Percentiles rank a stretch among this genome's conserved stretches.
Evolutionary conservation across 331 rosid genomes (phyloP).

Genomic region (Stylosanthes scabra): DNA sequence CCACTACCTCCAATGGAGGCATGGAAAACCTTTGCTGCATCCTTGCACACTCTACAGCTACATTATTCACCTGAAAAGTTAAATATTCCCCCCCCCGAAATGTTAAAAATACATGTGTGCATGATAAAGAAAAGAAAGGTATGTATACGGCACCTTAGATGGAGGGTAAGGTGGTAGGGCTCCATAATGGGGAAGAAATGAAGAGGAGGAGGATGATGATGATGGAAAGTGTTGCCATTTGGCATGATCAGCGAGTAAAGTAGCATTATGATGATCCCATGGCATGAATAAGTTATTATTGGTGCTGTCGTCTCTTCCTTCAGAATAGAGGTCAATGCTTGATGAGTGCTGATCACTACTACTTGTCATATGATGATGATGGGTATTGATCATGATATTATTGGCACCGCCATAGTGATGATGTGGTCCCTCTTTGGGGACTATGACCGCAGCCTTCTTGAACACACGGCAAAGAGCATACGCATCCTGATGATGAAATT

Average conservation of each 20-base stretch:
- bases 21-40: constrained; percentile 81
- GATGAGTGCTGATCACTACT: constrained; percentile 65
- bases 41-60: constrained; percentile 97
- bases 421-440: constrained; percentile 60
- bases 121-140: too few species aligned
- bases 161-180: constrained; percentile 69
- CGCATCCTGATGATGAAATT: constrained; percentile 70
- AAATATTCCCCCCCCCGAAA: too few species aligned
- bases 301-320: constrained; percentile 78
- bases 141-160: constrained; percentile 60
- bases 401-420: constrained; percentile 43
- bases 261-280: constrained; percentile 39
- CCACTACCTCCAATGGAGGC: constrained; percentile 81
- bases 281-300: constrained; percentile 44
- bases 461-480: constrained; percentile 95
- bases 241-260: too few species aligned
- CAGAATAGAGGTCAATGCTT: constrained; percentile 81
- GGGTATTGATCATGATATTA: constrained; percentile 36
- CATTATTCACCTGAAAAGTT: constrained; percentile 78
- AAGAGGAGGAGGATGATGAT: constrained; percentile 46
- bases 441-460: constrained; percentile 68
- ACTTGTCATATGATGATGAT: constrained; percentile 45
- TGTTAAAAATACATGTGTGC: too few species aligned
- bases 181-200: constrained; percentile 49
- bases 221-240: constrained; percentile 58